These are phyloP conservation scores for Lepidium aucheri DNA, from an alignment of 345 rosid genomes.

Conservation along the genomic window DNA sequence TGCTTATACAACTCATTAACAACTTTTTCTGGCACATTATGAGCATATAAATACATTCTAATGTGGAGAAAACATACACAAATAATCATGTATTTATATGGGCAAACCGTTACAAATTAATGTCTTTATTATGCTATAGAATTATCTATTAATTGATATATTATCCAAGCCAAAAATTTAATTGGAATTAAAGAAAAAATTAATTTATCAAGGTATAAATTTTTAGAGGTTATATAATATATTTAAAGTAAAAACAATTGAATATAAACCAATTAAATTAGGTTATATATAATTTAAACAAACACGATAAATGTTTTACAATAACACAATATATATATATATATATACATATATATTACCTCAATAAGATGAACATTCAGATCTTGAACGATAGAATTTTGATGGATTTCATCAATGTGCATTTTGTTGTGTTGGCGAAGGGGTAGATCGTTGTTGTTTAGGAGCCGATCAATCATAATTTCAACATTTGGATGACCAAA, in stretches of 20 bases:
- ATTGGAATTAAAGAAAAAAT: too few species aligned
- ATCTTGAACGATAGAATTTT: constrained; percentile 31
- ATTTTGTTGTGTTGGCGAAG: background rate
- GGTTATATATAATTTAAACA: background rate
- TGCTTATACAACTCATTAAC: background rate
- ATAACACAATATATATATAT: background rate
- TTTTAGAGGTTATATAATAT: too few species aligned
- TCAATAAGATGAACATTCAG: constrained; percentile 40
- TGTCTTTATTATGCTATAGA: too few species aligned
- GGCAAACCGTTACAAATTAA: too few species aligned
- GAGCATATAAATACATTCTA: background rate
- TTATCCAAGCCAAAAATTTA: too few species aligned
- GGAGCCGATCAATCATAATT: constrained; percentile 25
- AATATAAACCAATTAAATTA: too few species aligned
- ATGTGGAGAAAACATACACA: background rate
- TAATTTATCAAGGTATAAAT: too few species aligned
- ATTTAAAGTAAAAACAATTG: too few species aligned
- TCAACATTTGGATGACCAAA: constrained; percentile 51
- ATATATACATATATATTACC: background rate
- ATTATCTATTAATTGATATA: too few species aligned
- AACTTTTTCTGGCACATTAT: background rate
- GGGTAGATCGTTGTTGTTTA: constrained; percentile 5
- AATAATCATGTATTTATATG: background rate
- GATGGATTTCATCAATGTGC: constrained; percentile 28
- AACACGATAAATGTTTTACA: background rate